Base-by-base conservation (phyloP, 75 land plant species). In the Sequoia sempervirens region DNA sequence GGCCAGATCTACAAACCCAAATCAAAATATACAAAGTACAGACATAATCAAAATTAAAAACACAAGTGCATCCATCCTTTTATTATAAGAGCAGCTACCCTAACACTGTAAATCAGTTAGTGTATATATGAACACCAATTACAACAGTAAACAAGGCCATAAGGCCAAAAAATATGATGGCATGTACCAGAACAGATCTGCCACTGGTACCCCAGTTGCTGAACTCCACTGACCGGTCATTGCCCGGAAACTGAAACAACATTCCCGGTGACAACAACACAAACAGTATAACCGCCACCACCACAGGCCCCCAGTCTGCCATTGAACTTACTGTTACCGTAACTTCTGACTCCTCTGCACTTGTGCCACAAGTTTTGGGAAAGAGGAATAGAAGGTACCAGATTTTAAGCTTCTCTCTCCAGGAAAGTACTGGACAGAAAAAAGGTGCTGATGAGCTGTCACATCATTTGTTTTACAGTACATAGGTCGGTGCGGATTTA, bases 141-240 rank as follows among this genome's bases (percentile, higher is more conserved):
- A 87, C 87, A 23, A 94, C 70, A 64, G 87, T 79, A 75, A 94
- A 90, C 69, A 94, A 72, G 75, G 86, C 85, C 80, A 94, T 45
- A 61, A 94, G 92, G 32, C 83, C 89, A 73, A 88, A 87, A 82
- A 86, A 94, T 82, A 94, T 84, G 41, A 94, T 76, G 28, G 94
- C 78, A 56, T 94, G 96, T 40, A 92, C 85, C 50, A 92, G 52
- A 4, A 94, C 86, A 54, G 94, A 88, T 20, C 88, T 78, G 14
- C 88, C 88, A 47, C 93, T 94, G 2, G 94, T 94, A 30, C 84
- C 85, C 45, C 86, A 78, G 83, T 85, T 92, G 46, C 89, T 88
- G 83, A 93, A 90, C 85, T 92, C 93, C 38, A 93, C 85, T 15
- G 73, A 72, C 11, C 85, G 80, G 37, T 80, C 52, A 23, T 73